phyloP scores from a whole-genome alignment of 2,329 filamentous ascomycete genomes.

The Anthostomella pinea region DNA sequence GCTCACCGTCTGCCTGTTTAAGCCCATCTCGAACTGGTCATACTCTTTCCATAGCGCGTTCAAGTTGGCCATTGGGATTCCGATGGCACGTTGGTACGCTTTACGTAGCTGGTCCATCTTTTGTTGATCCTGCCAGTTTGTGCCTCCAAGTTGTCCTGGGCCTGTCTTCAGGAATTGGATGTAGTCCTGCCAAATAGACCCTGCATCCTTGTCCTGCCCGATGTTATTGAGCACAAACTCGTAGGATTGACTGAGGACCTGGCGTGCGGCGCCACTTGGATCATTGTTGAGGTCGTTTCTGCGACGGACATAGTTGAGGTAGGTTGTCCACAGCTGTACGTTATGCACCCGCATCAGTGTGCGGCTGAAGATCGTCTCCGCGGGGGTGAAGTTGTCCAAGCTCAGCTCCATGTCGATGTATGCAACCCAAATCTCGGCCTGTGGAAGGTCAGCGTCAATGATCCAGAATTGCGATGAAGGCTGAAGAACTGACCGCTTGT shows the following conservation, averaged over 20 bases:
- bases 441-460: conserved; percentile 36
- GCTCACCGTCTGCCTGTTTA: conserved; percentile 87
- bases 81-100: conserved; percentile 86
- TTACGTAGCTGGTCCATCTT: conserved; percentile 95
- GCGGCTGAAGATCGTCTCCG: conserved; percentile 80
- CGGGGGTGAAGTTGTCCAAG: conserved; percentile 74
- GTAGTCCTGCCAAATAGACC: conserved; percentile 90
- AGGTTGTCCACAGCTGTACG: conserved; percentile 86
- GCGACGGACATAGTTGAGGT: conserved; percentile 92
- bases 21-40: conserved; percentile 88
- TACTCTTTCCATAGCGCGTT: conserved; percentile 95
- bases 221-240: conserved; percentile 89
- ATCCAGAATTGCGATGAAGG: neutral
- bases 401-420: conserved; percentile 89
- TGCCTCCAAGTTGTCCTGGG: conserved; percentile 81
- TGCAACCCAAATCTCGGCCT: conserved; percentile 90
- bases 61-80: conserved; percentile 78
- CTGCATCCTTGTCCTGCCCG: conserved; percentile 87
- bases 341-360: conserved; percentile 77
- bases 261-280: conserved; percentile 69
- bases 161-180: conserved; percentile 88
- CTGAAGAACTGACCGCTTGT: conserved; percentile 68
- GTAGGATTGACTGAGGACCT: conserved; percentile 80
- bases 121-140: conserved; percentile 92
- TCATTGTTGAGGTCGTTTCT: conserved; percentile 90